Conservation (phyloP, 2,329 filamentous ascomycete genomes). For the Aspergillus niger region DNA sequence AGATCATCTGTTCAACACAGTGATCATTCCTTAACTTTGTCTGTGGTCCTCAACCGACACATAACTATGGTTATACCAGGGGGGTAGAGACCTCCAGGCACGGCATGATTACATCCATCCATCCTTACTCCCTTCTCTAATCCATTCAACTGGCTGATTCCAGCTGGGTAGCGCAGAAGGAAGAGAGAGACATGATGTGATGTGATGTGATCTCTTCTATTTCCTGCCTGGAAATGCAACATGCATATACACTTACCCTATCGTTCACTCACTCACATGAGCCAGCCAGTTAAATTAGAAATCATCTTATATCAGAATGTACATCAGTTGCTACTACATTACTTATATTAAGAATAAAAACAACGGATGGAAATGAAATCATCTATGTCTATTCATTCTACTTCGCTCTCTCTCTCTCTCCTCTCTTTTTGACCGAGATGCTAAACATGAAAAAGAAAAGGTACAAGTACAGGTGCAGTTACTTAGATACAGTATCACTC, state of each 20-base stretch:
- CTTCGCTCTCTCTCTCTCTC: background rate
- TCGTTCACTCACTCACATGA: background rate
- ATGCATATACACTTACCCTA: background rate
- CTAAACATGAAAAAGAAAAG: background rate
- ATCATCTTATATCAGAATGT: background rate
- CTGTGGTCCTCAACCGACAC: background rate
- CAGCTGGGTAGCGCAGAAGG: no score
- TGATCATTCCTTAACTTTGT: background rate
- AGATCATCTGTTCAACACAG: conserved; percentile 2
- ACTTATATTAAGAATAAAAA: background rate
- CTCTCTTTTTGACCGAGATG: background rate
- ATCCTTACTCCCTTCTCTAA: background rate
- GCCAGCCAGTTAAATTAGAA: no score
- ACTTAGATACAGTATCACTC: background rate
- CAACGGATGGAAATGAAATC: background rate
- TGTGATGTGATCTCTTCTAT: no score
- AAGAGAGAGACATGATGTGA: no score
- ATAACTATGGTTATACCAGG: no score
- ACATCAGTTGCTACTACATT: no score
- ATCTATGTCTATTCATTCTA: background rate
- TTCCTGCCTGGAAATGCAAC: background rate
- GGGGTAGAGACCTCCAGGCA: background rate
- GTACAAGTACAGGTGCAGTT: background rate
- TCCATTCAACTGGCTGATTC: no score
- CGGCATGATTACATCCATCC: background rate